Conservation (phyloP, 2,329 filamentous ascomycete genomes). For the Dothideomycetidae sp. region DNA sequence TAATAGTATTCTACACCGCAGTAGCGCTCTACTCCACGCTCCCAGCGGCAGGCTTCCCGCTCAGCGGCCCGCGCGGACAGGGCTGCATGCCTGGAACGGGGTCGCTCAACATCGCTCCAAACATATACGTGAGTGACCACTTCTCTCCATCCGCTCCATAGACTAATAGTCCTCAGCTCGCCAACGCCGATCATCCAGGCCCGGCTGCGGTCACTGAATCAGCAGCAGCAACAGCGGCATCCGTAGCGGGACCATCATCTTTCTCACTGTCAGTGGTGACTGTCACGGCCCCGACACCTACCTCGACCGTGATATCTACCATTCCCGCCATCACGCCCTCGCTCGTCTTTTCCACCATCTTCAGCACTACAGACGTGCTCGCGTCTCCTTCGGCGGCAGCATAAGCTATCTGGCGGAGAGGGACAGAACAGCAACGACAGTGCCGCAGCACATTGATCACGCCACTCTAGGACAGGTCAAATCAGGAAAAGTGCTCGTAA, state of each 20-base stretch:
- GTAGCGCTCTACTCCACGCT: slow-evolving; percentile 25
- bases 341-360: slow-evolving; percentile 8
- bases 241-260: not conserved
- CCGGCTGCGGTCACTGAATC: not conserved
- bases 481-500: no score
- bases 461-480: no score
- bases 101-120: slow-evolving; percentile 21
- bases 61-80: slow-evolving; percentile 8
- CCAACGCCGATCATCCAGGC: not conserved
- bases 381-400: not conserved
- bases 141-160: not conserved
- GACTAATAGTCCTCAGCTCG: slow-evolving; percentile 1
- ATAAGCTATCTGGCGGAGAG: no score
- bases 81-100: slow-evolving; percentile 10
- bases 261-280: slow-evolving; percentile 3
- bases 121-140: slow-evolving; percentile 14
- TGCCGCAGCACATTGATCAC: no score
- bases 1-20: slow-evolving; percentile 25
- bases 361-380: not conserved
- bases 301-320: slow-evolving; percentile 9
- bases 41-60: slow-evolving; percentile 16
- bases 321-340: slow-evolving; percentile 10
- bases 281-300: slow-evolving; percentile 11
- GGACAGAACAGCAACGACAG: no score
- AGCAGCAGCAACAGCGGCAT: not conserved